Evolutionary conservation across 1,284 basidiomycete genomes (phyloP), one percentile per base, ranked within the genome.

Genomic region (Irpex sp.): DNA sequence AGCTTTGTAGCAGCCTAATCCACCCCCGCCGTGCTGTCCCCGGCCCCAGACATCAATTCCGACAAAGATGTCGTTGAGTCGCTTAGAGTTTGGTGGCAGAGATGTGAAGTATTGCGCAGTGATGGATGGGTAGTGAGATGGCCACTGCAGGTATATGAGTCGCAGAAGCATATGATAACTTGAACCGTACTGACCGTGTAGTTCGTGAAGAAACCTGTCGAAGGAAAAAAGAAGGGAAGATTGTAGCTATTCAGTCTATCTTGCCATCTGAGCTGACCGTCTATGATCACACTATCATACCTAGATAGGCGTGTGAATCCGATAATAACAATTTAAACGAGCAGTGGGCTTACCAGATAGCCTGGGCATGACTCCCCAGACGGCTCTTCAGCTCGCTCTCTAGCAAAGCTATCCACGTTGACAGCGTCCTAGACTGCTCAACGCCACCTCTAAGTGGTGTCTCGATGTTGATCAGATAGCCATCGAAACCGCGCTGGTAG

Each of bases 401-500:
- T 5, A 95, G 76, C 6, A 92, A 71, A 0, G 82, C 77, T 38
- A 92, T 85, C 93, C 93, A 95, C 0, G 82, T 82, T 1, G 86
- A 79, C 4, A 95, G 74, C 0, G 84, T 82, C 13, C 82, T 79
- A 0, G 88, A 84, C 65, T 92, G 89, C 57, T 87, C 80, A 4
- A 80, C 68, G 0, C 82, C 78, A 37, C 87, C 82, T 31, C 72
- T 73, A 9, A 94, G 76, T 0, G 79, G 76, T 52, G 80, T 85
- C 70, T 95, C 93, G 57, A 95, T 83, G 69, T 95, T 95, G 44
- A 95, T 80, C 3, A 95, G 77, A 70, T 91, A 95, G 1, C 93
- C 93, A 66, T 94, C 91, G 65, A 95, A 93, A 0, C 90, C 89
- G 9, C 89, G 82, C 66, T 91, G 82, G 34, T 78, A 70, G 0